A percentile compares a stretch with the other conserved stretches of the same genome.
These are phyloP conservation scores for Pleurotus platypus DNA, from an alignment of 768 basidiomycete species.

Conservation along the genomic window DNA sequence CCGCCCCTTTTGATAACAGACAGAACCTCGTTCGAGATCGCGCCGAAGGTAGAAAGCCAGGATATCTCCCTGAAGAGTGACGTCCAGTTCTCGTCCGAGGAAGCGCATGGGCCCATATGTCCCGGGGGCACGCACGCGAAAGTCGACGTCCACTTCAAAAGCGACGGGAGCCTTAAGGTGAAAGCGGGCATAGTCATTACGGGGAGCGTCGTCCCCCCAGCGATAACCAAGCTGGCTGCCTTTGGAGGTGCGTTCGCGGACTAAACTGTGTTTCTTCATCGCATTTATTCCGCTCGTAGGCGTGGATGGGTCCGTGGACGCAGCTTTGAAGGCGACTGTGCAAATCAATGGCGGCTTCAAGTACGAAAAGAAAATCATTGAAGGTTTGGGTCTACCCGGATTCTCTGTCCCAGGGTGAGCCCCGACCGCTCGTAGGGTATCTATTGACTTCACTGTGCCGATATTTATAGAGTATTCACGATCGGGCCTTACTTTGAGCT, in stretches of 20 bases:
- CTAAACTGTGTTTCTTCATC: too few species aligned
- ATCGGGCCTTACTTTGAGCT: neutral
- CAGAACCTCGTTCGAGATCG: neutral
- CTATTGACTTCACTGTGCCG: too few species aligned
- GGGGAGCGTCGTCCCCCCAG: slow-evolving; percentile 24
- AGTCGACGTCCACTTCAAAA: neutral
- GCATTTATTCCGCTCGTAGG: neutral
- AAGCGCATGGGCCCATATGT: neutral
- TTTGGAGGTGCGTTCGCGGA: slow-evolving; percentile 8
- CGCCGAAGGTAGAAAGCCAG: neutral
- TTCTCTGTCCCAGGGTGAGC: too few species aligned
- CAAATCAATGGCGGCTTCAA: neutral
- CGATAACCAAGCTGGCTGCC: slow-evolving; percentile 22
- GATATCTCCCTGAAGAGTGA: neutral
- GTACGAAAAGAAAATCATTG: neutral
- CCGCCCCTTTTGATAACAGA: neutral
- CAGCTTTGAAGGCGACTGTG: neutral
- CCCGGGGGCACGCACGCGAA: neutral
- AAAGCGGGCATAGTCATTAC: slow-evolving; percentile 22
- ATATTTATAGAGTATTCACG: too few species aligned
- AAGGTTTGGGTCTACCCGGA: too few species aligned
- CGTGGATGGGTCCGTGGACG: neutral
- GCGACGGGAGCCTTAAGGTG: slow-evolving; percentile 15
- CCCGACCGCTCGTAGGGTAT: too few species aligned
- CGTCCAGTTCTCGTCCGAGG: neutral